These are phyloP conservation scores for Dothiorella sarmentorum DNA, from an alignment of 2,329 filamentous ascomycete species.

Conservation along the genomic window DNA sequence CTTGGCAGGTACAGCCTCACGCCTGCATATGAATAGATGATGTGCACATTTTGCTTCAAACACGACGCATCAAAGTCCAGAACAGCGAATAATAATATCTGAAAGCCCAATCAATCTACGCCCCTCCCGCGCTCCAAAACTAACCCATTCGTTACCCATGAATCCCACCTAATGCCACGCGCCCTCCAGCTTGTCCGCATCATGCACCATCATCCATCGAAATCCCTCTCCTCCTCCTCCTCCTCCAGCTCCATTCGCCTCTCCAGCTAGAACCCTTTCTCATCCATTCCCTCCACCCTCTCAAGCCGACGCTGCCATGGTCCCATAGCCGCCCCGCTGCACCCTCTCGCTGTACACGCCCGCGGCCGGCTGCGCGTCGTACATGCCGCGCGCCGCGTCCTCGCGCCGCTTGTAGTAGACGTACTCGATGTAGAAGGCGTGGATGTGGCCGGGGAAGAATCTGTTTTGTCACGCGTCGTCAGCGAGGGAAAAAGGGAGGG, in stretches of 20 bases:
- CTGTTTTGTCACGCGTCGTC: slow-evolving; percentile 33
- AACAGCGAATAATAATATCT: too few species aligned
- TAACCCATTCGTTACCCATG: too few species aligned
- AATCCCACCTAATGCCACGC: too few species aligned
- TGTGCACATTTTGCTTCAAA: too few species aligned
- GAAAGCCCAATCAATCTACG: too few species aligned
- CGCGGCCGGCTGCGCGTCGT: slow-evolving; percentile 55
- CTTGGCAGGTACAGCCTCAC: not conserved
- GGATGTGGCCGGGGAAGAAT: slow-evolving; percentile 73
- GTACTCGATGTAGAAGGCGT: slow-evolving; percentile 80
- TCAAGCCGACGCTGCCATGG: not conserved
- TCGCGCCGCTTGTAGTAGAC: slow-evolving; percentile 75
- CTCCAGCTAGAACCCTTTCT: not conserved
- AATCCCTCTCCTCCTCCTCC: too few species aligned
- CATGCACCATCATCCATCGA: not conserved
- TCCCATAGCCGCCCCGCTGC: slow-evolving; percentile 39
- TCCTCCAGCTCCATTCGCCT: too few species aligned
- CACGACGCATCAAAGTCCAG: too few species aligned
- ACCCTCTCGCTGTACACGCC: slow-evolving; percentile 70
- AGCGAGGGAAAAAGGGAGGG: not conserved
- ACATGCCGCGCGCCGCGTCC: slow-evolving; percentile 56
- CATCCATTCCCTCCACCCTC: not conserved
- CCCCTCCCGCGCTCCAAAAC: too few species aligned
- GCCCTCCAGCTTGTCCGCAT: too few species aligned
- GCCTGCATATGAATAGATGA: too few species aligned